Evolutionary conservation across 805 yeast species (phyloP), one percentile per base, ranked within the genome.

Genomic region (Yarrowia hollandica): DNA sequence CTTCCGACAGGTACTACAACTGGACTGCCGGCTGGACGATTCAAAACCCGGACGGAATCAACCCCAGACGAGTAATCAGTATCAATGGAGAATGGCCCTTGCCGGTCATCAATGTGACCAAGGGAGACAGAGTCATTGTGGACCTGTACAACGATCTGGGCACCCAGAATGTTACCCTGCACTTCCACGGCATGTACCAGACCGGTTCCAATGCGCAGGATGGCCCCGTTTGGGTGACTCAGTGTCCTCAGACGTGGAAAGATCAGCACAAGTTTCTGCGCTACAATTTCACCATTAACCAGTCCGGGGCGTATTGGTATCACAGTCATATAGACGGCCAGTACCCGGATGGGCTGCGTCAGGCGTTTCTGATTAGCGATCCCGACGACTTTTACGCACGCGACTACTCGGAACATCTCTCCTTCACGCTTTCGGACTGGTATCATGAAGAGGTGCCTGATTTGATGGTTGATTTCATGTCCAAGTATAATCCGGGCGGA

Each of bases 221-320:
- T 73, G 98, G 98, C 61, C 94, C 96, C 12, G 86, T 86, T 66
- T 76, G 82, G 81, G 77, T 90, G 35, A 82, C 87, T 35, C 97
- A 90, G 73, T 92, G 97, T 78, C 95, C 96, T 25, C 85, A 89
- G 64, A 44, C 52, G 2, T 44, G 30, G 35, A 21, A 44, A 2
- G 83, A 86, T 11, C 86, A 92, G 5, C 86, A 86, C 60, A 80
- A 81, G 63, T 79, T 87, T 14, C 76, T 82, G 73, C 71, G 84
- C 62, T 92, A 92, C 77, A 90, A 92, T 76, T 92, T 92, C 73
- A 85, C 96, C 25, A 88, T 90, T 62, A 69, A 69, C 44, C 96
- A 92, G 73, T 82, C 78, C 60, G 98, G 98, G 67, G 80, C 96
- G n/a, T 92, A 77, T 78, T 92, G 97, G 98, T 92, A 91, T 78